phyloP scores from a whole-genome alignment of 805 yeast genomes.

The Yarrowia yakushimensis region DNA sequence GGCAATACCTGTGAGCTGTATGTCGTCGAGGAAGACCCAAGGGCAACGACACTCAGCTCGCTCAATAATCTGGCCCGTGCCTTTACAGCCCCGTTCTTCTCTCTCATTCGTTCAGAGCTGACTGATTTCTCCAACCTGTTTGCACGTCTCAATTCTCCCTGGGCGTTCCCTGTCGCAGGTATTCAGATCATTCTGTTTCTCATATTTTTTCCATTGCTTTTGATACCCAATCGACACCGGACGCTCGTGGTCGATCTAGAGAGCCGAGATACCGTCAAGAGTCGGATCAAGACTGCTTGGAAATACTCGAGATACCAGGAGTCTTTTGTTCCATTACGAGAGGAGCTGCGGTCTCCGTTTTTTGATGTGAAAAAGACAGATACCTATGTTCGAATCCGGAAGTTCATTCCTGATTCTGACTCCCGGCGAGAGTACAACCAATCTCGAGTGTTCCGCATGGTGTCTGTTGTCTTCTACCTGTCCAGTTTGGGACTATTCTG shows the following conservation, averaged over 20 bases:
- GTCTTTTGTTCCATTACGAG: neutral
- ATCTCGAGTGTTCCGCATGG: slow-evolving; percentile 24
- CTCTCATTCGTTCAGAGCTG: slow-evolving; percentile 27
- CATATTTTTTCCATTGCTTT: slow-evolving; percentile 27
- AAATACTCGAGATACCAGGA: slow-evolving; percentile 12
- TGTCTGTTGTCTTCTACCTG: slow-evolving; percentile 27
- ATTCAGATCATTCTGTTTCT: slow-evolving; percentile 28
- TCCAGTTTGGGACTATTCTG: slow-evolving; percentile 19
- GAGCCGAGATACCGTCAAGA: slow-evolving; percentile 6
- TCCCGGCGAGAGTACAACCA: slow-evolving; percentile 26
- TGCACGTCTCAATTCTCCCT: slow-evolving; percentile 29
- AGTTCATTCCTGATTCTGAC: slow-evolving; percentile 25
- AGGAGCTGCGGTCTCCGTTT: slow-evolving; percentile 18
- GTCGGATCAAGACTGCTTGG: slow-evolving; percentile 12
- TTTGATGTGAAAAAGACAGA: slow-evolving; percentile 19
- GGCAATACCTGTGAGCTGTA: slow-evolving; percentile 12
- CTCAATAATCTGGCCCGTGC: slow-evolving; percentile 27
- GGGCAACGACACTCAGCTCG: slow-evolving; percentile 15
- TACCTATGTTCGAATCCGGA: slow-evolving; percentile 23
- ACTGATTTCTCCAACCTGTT: slow-evolving; percentile 27
- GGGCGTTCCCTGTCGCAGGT: slow-evolving; percentile 30
- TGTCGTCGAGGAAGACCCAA: slow-evolving; percentile 5
- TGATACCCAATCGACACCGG: slow-evolving; percentile 26
- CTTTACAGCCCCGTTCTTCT: slow-evolving; percentile 28
- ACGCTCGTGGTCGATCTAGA: slow-evolving; percentile 4